A percentile compares a stretch with the other conserved stretches of the same genome.
phyloP scores from a whole-genome alignment of 2,329 filamentous ascomycete genomes.

The Cercospora sesami region DNA sequence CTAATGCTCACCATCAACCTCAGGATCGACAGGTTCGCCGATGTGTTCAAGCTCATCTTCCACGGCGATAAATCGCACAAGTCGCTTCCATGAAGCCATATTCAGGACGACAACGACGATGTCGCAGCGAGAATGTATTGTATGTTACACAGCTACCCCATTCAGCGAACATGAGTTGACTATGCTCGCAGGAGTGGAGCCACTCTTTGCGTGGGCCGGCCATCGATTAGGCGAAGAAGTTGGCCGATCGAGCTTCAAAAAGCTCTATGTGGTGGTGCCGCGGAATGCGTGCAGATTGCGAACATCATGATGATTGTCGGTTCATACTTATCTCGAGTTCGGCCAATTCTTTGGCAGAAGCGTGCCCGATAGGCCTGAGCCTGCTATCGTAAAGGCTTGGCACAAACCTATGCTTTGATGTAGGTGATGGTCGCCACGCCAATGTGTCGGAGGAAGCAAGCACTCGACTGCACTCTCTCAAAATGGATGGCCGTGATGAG shows the following conservation, averaged over 20 bases:
- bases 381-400: background rate
- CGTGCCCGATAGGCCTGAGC: background rate
- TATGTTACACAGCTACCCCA: background rate
- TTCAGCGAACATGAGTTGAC: background rate
- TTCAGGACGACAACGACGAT: background rate
- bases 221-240: constrained; percentile 4
- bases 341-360: background rate
- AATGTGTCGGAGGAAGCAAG: background rate
- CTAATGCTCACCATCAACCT: constrained; percentile 8
- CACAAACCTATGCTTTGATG: background rate
- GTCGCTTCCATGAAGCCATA: constrained; percentile 52
- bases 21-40: constrained; percentile 25
- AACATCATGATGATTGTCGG: background rate
- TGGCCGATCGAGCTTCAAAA: background rate
- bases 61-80: constrained; percentile 68
- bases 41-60: constrained; percentile 53
- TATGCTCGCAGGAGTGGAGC: background rate
- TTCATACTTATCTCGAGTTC: background rate
- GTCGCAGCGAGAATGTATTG: background rate
- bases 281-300: background rate
- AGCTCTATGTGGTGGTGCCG: background rate
- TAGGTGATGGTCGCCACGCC: background rate
- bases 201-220: background rate
- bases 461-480: background rate
- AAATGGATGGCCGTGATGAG: background rate